Conservation (phyloP, 805 yeast genomes). For the Wickerhamiella kurtzmanii region DNA sequence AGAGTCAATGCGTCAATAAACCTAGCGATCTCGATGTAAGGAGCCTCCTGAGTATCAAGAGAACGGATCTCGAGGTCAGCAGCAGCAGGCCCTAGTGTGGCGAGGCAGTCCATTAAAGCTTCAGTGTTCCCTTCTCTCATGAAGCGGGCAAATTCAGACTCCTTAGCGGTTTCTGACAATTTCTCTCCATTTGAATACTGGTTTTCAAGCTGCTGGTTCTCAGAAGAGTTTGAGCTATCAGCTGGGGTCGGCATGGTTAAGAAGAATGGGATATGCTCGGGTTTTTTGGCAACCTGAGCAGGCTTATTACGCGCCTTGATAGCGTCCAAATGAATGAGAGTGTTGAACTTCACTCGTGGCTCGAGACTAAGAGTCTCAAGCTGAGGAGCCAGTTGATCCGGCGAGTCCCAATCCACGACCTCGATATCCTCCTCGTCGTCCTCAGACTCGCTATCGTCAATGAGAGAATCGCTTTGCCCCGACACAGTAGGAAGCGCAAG, state of each 20-base stretch:
- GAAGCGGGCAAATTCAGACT: constrained; percentile 11
- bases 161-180: constrained; percentile 12
- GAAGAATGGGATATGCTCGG: constrained; percentile 74
- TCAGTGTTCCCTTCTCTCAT: constrained; percentile 26
- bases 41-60: constrained; percentile 40
- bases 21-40: constrained; percentile 48
- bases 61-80: constrained; percentile 83
- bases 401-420: constrained; percentile 26
- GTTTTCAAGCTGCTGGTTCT: not conserved
- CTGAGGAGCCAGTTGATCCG: constrained; percentile 45
- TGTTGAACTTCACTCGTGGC: constrained; percentile 66
- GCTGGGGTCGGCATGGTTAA: constrained; percentile 30
- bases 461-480: constrained; percentile 56
- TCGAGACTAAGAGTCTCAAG: constrained; percentile 63
- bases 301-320: constrained; percentile 85
- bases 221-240: constrained; percentile 8
- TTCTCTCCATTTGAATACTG: not conserved
- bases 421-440: constrained; percentile 25
- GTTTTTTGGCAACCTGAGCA: constrained; percentile 71
- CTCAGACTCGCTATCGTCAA: constrained; percentile 53
- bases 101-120: constrained; percentile 42
- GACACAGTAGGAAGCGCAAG: constrained; percentile 60
- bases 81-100: constrained; percentile 55
- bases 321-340: constrained; percentile 66
- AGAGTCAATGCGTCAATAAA: constrained; percentile 55